Evolutionary conservation across 2,329 filamentous ascomycete species (phyloP).

Genomic region (Paecilomyces variotii): DNA sequence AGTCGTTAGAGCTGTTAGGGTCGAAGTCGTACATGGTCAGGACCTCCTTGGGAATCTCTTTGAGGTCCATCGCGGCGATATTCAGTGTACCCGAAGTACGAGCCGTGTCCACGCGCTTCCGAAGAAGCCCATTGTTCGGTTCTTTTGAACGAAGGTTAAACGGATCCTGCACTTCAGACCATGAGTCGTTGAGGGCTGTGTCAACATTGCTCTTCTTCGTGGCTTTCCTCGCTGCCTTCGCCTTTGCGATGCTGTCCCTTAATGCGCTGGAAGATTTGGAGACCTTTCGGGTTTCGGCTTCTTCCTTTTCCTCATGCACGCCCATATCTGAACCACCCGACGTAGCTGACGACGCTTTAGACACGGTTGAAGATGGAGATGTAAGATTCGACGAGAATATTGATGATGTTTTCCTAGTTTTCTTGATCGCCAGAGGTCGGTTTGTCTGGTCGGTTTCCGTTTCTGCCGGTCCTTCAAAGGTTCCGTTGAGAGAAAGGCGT

Average conservation of each 20-base stretch:
- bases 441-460: slow-evolving; percentile 19
- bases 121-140: slow-evolving; percentile 58
- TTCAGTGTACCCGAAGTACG: slow-evolving; percentile 75
- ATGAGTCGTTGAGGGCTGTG: slow-evolving; percentile 21
- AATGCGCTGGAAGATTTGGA: slow-evolving; percentile 71
- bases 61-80: slow-evolving; percentile 74
- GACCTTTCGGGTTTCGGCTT: slow-evolving; percentile 33
- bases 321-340: slow-evolving; percentile 21
- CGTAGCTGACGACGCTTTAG: slow-evolving; percentile 23
- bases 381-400: slow-evolving; percentile 20
- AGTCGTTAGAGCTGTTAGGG: slow-evolving; percentile 56
- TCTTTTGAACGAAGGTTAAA: slow-evolving; percentile 56
- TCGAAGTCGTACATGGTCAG: slow-evolving; percentile 85
- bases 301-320: slow-evolving; percentile 18
- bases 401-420: slow-evolving; percentile 27
- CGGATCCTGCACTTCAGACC: slow-evolving; percentile 39
- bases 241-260: slow-evolving; percentile 85
- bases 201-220: slow-evolving; percentile 23
- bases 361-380: slow-evolving; percentile 21
- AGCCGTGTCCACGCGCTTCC: slow-evolving; percentile 63
- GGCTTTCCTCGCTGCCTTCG: slow-evolving; percentile 70
- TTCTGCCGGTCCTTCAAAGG: slow-evolving; percentile 50
- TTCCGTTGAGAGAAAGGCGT: slow-evolving; percentile 46
- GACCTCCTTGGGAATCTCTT: slow-evolving; percentile 72
- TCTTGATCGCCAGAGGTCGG: slow-evolving; percentile 32